Evolutionary conservation across 192 early-diverging fungal genomes (phyloP).

Genomic region (Geranomyces variabilis): DNA sequence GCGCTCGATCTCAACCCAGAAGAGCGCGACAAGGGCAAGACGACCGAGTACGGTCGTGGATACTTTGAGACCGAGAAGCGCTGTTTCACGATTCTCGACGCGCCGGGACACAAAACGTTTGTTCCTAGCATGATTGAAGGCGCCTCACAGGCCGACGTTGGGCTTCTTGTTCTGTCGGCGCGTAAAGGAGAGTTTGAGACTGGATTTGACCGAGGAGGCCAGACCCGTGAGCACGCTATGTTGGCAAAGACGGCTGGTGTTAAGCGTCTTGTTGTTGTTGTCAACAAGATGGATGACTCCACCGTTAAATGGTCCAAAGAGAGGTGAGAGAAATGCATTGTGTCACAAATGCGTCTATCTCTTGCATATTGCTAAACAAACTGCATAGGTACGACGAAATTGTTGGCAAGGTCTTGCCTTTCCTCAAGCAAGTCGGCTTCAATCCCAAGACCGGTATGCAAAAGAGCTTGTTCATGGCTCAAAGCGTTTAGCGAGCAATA

Average conservation of each 20-base stretch:
- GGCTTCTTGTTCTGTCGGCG: constrained; percentile 94
- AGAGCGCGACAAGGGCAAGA: constrained; percentile 98
- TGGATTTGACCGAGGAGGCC: constrained; percentile 98
- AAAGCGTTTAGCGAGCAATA: too few species aligned
- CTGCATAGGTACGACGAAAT: constrained; percentile 93
- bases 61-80: constrained; percentile 96
- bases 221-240: constrained; percentile 97
- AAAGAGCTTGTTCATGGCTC: not conserved
- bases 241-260: constrained; percentile 97
- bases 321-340: too few species aligned
- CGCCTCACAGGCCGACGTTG: constrained; percentile 95
- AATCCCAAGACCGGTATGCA: constrained; percentile 74
- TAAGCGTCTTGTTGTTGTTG: constrained; percentile 84
- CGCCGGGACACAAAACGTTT: constrained; percentile 98
- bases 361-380: too few species aligned
- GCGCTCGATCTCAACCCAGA: constrained; percentile 96
- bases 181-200: constrained; percentile 99
- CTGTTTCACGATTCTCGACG: constrained; percentile 96
- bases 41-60: constrained; percentile 96
- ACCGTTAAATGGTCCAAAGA: constrained; percentile 93
- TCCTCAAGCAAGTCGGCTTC: constrained; percentile 89
- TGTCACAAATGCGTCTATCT: too few species aligned
- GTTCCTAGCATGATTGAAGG: constrained; percentile 98
- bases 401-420: constrained; percentile 80
- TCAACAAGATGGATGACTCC: constrained; percentile 99